Percentiles rank a stretch among this genome's conserved stretches.
Conservation (phyloP, 2,329 filamentous ascomycete species). For the Colletotrichum euphorbiae region DNA sequence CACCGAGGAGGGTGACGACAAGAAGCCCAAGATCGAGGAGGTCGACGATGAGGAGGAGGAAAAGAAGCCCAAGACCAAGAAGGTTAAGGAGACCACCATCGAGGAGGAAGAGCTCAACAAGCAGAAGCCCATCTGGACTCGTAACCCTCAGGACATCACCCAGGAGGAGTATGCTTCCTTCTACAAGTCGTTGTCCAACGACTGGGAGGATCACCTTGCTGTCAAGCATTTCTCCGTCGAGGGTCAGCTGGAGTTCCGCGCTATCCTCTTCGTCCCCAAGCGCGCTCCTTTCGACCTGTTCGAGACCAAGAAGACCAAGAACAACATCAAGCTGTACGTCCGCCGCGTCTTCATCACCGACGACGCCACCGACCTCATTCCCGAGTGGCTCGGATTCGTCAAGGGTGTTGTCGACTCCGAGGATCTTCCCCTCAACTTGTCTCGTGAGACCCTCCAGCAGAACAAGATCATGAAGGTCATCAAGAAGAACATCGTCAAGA, state of each 20-base stretch:
- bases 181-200: slow-evolving; percentile 99
- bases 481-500: slow-evolving; percentile 99
- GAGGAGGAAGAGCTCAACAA: slow-evolving; percentile 99
- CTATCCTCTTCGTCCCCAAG: slow-evolving; percentile 99
- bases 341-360: slow-evolving; percentile 99
- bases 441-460: slow-evolving; percentile 99
- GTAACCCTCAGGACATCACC: slow-evolving; percentile 95
- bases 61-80: slow-evolving; percentile 99
- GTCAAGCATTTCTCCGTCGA: slow-evolving; percentile 99
- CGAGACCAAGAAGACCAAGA: slow-evolving; percentile 99
- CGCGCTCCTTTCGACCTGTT: slow-evolving; percentile 99
- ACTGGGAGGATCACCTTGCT: slow-evolving; percentile 99
- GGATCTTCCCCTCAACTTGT: slow-evolving; percentile 99
- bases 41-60: slow-evolving; percentile 89
- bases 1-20: slow-evolving; percentile 77
- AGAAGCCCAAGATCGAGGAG: slow-evolving; percentile 97
- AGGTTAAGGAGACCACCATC: slow-evolving; percentile 97
- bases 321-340: slow-evolving; percentile 99
- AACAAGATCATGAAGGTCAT: slow-evolving; percentile 99
- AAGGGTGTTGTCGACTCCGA: slow-evolving; percentile 99
- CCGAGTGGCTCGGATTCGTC: slow-evolving; percentile 99
- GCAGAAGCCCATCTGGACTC: slow-evolving; percentile 99
- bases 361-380: slow-evolving; percentile 98
- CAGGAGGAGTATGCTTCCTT: slow-evolving; percentile 98
- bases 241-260: slow-evolving; percentile 99